phyloP scores from a whole-genome alignment of 2,329 filamentous ascomycete genomes.

The Akanthomyces uredinophilus region DNA sequence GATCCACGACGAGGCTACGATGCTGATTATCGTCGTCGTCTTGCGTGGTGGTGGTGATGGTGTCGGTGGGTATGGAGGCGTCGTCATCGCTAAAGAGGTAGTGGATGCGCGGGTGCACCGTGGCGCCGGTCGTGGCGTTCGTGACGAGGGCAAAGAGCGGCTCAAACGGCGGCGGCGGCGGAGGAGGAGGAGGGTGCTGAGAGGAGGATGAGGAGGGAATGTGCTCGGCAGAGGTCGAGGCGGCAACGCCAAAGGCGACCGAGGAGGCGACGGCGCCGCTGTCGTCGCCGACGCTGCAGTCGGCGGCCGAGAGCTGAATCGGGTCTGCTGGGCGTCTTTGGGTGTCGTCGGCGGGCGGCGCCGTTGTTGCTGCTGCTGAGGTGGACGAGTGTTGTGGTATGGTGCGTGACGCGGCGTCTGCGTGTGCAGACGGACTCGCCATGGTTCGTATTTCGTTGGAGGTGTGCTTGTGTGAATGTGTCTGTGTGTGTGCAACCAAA shows the following conservation, averaged over 20 bases:
- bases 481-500: not conserved
- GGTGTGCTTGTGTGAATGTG: not conserved
- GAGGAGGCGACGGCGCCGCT: not conserved
- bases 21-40: slow-evolving; percentile 20
- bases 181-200: not conserved
- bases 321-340: not conserved
- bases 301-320: not conserved
- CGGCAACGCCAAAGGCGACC: not conserved
- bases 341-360: not conserved
- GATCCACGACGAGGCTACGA: slow-evolving; percentile 52
- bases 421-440: not conserved
- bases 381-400: not conserved
- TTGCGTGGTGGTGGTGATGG: slow-evolving; percentile 41
- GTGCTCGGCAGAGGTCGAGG: not conserved
- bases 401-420: slow-evolving; percentile 5
- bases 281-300: slow-evolving; percentile 9
- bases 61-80: slow-evolving; percentile 64
- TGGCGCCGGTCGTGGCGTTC: slow-evolving; percentile 66
- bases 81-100: slow-evolving; percentile 96
- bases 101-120: slow-evolving; percentile 79
- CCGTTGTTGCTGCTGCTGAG: too few relatives aligned
- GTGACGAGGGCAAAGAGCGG: slow-evolving; percentile 84
- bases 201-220: not conserved
- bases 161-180: slow-evolving; percentile 47
- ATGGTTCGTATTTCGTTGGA: not conserved